Evolutionary conservation across 139 green algal genomes (phyloP).

Genomic region (Chlamydomonas urium): DNA sequence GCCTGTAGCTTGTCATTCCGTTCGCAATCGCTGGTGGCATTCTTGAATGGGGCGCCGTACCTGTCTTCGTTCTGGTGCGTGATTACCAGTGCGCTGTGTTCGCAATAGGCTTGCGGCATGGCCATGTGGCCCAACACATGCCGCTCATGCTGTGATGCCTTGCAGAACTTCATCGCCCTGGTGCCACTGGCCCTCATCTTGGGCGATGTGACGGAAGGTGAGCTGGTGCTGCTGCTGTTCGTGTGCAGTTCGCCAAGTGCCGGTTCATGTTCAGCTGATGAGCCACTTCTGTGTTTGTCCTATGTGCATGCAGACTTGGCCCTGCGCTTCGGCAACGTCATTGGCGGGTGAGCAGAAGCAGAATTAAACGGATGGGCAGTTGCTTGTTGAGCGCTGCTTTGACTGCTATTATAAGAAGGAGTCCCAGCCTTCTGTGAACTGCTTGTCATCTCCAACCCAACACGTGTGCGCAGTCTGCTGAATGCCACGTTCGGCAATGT

Average conservation of each 20-base stretch:
- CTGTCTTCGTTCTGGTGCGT: neutral
- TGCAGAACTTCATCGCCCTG: conserved; percentile 73
- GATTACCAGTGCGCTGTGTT: neutral
- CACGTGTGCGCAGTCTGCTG: conserved; percentile 14
- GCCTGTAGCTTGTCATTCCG: neutral
- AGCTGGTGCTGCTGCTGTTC: conserved; percentile 52
- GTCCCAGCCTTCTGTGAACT: too few species aligned
- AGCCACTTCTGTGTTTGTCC: neutral
- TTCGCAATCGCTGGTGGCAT: neutral
- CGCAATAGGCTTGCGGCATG: neutral
- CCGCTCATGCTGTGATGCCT: neutral
- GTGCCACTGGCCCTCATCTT: conserved; percentile 82
- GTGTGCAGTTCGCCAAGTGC: neutral
- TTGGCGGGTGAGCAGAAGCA: neutral
- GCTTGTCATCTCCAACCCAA: too few species aligned
- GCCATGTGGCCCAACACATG: neutral
- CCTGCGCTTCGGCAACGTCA: conserved; percentile 66
- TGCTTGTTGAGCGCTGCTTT: neutral
- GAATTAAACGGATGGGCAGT: neutral
- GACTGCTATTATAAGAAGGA: too few species aligned
- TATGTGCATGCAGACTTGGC: conserved; percentile 57
- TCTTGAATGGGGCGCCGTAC: too few species aligned
- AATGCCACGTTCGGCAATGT: conserved; percentile 33
- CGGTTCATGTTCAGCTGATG: conserved; percentile 25
- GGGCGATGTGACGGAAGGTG: conserved; percentile 83